These are phyloP conservation scores for Biscogniauxia marginata DNA, from an alignment of 2,329 filamentous ascomycete genomes.

Conservation along the genomic window DNA sequence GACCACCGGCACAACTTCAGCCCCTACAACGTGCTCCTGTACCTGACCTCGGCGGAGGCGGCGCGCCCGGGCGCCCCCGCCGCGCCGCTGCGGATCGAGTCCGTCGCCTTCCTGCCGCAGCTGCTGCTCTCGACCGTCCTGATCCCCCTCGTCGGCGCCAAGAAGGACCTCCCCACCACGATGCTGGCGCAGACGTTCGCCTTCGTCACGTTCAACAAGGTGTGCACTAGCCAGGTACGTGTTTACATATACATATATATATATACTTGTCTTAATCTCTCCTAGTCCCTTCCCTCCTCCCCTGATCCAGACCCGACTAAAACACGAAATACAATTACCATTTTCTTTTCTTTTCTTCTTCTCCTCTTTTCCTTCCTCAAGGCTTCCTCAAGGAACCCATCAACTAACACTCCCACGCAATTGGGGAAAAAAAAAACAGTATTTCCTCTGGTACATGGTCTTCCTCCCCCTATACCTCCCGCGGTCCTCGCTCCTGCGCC, in stretches of 20 bases:
- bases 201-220: slow-evolving; percentile 98
- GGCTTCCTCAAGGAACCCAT: neutral
- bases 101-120: slow-evolving; percentile 86
- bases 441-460: slow-evolving; percentile 97
- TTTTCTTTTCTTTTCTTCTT: neutral
- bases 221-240: slow-evolving; percentile 92
- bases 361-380: neutral
- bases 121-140: slow-evolving; percentile 74
- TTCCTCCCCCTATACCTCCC: slow-evolving; percentile 91
- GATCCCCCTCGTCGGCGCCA: slow-evolving; percentile 74
- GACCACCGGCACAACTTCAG: slow-evolving; percentile 99
- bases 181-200: slow-evolving; percentile 97
- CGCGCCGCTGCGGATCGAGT: slow-evolving; percentile 54
- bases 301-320: no score
- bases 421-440: no score
- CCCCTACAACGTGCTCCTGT: slow-evolving; percentile 88
- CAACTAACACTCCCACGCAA: slow-evolving; percentile 17
- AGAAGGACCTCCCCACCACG: slow-evolving; percentile 74
- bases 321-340: no score
- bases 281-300: neutral
- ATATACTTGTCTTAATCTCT: neutral
- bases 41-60: slow-evolving; percentile 64
- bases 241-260: no score
- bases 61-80: no score
- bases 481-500: slow-evolving; percentile 66